Evolutionary conservation across 2,329 filamentous ascomycete genomes (phyloP), one percentile per base, ranked within the genome.

Genomic region (Escovopsis sp.): DNA sequence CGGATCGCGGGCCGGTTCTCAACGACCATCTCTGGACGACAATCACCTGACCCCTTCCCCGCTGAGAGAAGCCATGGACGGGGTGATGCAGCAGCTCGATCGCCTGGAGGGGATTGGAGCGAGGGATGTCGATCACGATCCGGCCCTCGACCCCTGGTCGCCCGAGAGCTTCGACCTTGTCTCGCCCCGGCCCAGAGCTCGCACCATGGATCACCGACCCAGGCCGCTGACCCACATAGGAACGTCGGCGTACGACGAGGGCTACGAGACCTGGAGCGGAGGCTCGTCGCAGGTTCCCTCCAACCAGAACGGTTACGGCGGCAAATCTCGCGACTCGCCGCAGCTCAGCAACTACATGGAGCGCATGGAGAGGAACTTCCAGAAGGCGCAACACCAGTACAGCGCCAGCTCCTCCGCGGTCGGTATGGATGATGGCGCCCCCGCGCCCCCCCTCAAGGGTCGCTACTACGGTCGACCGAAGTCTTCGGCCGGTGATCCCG

Each of bases 81-180:
- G 92, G 55, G 87, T 98, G 4, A 94, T 96, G 75, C 85, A 90
- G 44, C 92, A 90, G 37, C 60, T 98, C 30, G 79, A 93, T 51
- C 86, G 87, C 40, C 83, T 98, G 65, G 55, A 52, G 16, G 49
- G 50, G 6, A 37, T 54, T 1, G 48, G 79, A 46, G 63, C 71
- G 29, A 67, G 68, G 37, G 60, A 68, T 16, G 64, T 42, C 48
- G 67, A 70, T 19, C 68, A 73, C 1, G 66, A 73, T 29, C 61
- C 68, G 1, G 62, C 71, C 1, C 57, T 76, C 8, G 74, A 85
- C 49, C 78, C 86, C 4, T 98, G 90, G 90, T 90, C 86, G 0
- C 86, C 86, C 0, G 87, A 94, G 48, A 83, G 79, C 7, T 94
- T 92, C 48, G 79, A 72, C 38, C 58, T 71, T 52, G 56, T 70